A percentile compares a stretch with the other conserved stretches of the same genome.
Conservation (phyloP, 768 basidiomycete genomes). For the Pulveroboletus sp. region DNA sequence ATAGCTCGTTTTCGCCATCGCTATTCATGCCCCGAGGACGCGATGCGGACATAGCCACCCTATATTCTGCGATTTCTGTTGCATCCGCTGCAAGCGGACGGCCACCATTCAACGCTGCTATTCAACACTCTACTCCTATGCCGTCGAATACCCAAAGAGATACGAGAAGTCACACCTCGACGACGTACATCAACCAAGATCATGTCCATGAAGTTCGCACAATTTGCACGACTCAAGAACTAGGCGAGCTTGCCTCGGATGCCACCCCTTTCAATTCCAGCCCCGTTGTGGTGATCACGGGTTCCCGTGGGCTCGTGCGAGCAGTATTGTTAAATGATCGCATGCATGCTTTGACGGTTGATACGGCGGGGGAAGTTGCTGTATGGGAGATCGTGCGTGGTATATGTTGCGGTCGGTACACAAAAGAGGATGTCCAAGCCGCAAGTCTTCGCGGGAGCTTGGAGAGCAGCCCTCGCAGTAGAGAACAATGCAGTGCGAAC, state of each 20-base stretch:
- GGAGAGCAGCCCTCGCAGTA: constrained; percentile 30
- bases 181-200: constrained; percentile 25
- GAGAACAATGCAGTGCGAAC: constrained; percentile 30
- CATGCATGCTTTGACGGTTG: constrained; percentile 85
- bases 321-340: constrained; percentile 82
- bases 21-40: constrained; percentile 34
- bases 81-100: constrained; percentile 56
- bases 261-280: constrained; percentile 51
- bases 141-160: constrained; percentile 26
- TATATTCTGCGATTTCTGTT: constrained; percentile 82
- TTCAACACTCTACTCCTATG: constrained; percentile 27
- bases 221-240: constrained; percentile 55
- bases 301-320: constrained; percentile 79
- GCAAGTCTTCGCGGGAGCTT: constrained; percentile 49
- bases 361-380: constrained; percentile 82
- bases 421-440: constrained; percentile 58
- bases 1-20: constrained; percentile 51
- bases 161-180: constrained; percentile 15
- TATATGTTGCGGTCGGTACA: constrained; percentile 67
- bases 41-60: constrained; percentile 78
- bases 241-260: constrained; percentile 77
- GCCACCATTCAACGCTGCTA: constrained; percentile 34
- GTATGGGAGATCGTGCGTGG: constrained; percentile 90
- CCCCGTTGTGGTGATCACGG: constrained; percentile 70
- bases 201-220: constrained; percentile 38